A percentile compares a stretch with the other conserved stretches of the same genome.
Evolutionary conservation across 768 basidiomycete genomes (phyloP).

Genomic region (Phallus indusiatus): DNA sequence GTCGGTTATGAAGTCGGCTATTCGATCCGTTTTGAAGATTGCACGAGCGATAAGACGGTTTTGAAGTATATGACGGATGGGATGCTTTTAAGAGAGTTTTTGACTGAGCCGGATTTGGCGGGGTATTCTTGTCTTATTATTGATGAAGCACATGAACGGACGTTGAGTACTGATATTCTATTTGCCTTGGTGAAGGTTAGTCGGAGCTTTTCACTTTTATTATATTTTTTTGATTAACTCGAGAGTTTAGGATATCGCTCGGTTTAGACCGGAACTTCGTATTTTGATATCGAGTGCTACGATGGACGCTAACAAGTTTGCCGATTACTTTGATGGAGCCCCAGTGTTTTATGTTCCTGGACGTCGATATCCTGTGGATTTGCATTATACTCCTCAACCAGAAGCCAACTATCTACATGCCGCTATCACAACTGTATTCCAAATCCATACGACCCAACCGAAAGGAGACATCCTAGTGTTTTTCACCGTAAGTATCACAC

Average conservation of each 20-base stretch:
- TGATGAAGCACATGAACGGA: conserved; percentile 97
- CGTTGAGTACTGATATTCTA: conserved; percentile 95
- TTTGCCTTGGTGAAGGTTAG: conserved; percentile 97
- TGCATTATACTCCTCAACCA: conserved; percentile 97
- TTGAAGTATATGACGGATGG: conserved; percentile 99
- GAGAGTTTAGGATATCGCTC: conserved; percentile 73
- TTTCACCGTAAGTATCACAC: conserved; percentile 58
- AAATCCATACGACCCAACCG: conserved; percentile 97
- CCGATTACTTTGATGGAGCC: conserved; percentile 93
- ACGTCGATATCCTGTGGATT: conserved; percentile 94
- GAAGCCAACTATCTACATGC: conserved; percentile 99
- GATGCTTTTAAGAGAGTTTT: conserved; percentile 93
- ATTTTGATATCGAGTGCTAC: conserved; percentile 94
- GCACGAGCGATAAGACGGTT: conserved; percentile 97
- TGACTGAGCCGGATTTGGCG: conserved; percentile 94
- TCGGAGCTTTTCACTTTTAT: conserved; percentile 17
- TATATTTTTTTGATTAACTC: conserved; percentile 17
- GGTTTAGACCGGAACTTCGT: conserved; percentile 90
- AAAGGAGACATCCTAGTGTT: conserved; percentile 97
- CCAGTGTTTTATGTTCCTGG: conserved; percentile 96
- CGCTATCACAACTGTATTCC: conserved; percentile 96
- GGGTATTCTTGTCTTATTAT: conserved; percentile 94
- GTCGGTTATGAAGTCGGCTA: conserved; percentile 99
- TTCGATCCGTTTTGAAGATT: conserved; percentile 98
- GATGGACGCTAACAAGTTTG: conserved; percentile 96